Evolutionary conservation across 495 filamentous ascomycete species (phyloP).

Genomic region (Aspergillus mulundensis): DNA sequence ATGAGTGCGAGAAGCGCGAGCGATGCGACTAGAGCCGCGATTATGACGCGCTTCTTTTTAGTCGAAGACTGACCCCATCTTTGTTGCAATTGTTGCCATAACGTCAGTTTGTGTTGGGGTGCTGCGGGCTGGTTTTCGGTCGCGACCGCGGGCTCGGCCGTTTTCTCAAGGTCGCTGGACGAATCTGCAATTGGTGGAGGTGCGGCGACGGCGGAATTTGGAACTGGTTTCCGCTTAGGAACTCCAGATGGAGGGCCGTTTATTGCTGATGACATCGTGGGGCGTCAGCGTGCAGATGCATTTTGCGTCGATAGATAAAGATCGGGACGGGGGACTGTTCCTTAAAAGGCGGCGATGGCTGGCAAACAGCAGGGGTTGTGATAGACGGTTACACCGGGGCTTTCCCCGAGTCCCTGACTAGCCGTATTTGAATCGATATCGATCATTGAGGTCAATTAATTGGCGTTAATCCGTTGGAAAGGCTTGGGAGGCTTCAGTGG

Average conservation of each 20-base stretch:
- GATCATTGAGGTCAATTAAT: background rate
- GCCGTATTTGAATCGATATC: background rate
- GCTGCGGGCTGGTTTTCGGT: background rate
- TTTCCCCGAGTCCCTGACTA: slow-evolving; percentile 2
- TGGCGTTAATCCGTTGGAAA: background rate
- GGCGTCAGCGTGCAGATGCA: background rate
- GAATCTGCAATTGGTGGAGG: background rate
- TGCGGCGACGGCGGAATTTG: background rate
- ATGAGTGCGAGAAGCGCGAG: slow-evolving; percentile 46
- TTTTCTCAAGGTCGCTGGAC: slow-evolving; percentile 6
- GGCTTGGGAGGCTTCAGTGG: background rate
- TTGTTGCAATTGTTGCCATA: background rate
- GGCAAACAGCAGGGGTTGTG: background rate
- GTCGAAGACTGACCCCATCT: slow-evolving; percentile 10
- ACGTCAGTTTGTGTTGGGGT: slow-evolving; percentile 4
- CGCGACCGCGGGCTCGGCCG: background rate
- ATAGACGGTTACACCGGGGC: background rate
- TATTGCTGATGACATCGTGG: background rate
- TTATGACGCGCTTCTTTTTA: slow-evolving; percentile 23
- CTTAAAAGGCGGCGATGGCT: background rate
- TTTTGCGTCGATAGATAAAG: background rate
- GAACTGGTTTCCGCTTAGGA: slow-evolving; percentile 19
- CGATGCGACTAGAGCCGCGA: slow-evolving; percentile 26
- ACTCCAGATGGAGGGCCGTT: background rate
- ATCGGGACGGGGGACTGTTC: background rate